Evolutionary conservation across 805 yeast species (phyloP).

Genomic region (Helenozyma baotianmanensis): DNA sequence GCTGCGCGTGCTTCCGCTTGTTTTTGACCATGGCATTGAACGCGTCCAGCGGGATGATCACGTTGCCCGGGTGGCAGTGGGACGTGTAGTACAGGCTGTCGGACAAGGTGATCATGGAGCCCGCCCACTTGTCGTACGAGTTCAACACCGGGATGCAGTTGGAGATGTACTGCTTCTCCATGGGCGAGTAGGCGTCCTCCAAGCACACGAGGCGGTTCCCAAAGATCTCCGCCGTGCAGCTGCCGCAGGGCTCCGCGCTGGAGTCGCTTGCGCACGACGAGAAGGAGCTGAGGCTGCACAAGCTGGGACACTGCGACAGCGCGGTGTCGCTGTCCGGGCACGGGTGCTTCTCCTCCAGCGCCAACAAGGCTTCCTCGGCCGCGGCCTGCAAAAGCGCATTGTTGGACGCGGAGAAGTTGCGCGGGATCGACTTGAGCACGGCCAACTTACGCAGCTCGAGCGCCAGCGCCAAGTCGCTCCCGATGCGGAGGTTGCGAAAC

Average conservation of each 20-base stretch:
- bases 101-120: conserved; percentile 11
- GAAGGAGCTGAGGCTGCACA: not conserved
- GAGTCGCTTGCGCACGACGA: not conserved
- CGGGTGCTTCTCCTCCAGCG: conserved; percentile 3
- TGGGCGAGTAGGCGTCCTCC: conserved; percentile 15
- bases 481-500: conserved; percentile 31
- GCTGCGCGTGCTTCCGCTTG: conserved; percentile 1
- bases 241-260: conserved; percentile 1
- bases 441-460: conserved; percentile 24
- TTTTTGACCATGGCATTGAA: conserved; percentile 8
- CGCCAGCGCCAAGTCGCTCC: conserved; percentile 30
- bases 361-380: conserved; percentile 8
- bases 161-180: conserved; percentile 34
- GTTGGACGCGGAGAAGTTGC: conserved; percentile 10
- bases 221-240: conserved; percentile 2
- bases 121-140: conserved; percentile 36
- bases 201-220: conserved; percentile 11
- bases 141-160: conserved; percentile 36
- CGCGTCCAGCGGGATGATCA: too few species aligned
- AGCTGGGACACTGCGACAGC: conserved; percentile 6
- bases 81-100: conserved; percentile 9
- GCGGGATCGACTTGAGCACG: conserved; percentile 19
- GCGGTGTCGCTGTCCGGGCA: conserved; percentile 2
- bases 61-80: too few species aligned
- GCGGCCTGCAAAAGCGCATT: conserved; percentile 9